These are phyloP conservation scores for Diaporthe capsici DNA, from an alignment of 2,329 filamentous ascomycete genomes.

Conservation along the genomic window DNA sequence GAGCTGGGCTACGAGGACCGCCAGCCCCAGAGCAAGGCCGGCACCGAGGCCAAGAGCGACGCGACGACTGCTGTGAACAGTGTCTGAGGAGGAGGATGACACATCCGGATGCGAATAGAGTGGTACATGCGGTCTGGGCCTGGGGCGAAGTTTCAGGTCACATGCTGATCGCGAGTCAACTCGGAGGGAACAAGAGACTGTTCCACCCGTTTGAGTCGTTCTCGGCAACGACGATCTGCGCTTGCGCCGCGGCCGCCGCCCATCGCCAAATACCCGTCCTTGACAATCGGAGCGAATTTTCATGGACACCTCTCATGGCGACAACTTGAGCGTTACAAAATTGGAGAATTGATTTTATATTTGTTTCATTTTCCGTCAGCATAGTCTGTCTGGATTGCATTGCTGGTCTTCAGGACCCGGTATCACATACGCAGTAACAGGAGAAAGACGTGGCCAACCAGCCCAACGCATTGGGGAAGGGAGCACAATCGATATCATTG, in stretches of 20 bases:
- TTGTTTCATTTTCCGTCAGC: not conserved
- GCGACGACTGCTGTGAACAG: slow-evolving; percentile 39
- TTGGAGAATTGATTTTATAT: not conserved
- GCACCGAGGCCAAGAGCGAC: slow-evolving; percentile 38
- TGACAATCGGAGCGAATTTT: not conserved
- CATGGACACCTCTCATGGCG: not conserved
- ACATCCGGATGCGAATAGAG: not conserved
- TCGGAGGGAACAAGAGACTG: slow-evolving; percentile 12
- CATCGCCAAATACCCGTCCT: slow-evolving; percentile 21
- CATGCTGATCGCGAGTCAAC: not conserved
- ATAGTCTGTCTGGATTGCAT: slow-evolving; percentile 14
- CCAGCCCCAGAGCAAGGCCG: slow-evolving; percentile 41
- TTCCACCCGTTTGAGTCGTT: slow-evolving; percentile 22
- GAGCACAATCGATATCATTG: slow-evolving; percentile 11
- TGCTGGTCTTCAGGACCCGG: not conserved
- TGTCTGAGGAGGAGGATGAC: slow-evolving; percentile 23
- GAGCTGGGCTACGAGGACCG: slow-evolving; percentile 50
- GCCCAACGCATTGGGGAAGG: slow-evolving; percentile 1
- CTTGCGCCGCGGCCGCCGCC: slow-evolving; percentile 22
- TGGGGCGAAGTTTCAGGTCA: not conserved
- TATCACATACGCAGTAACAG: slow-evolving; percentile 1
- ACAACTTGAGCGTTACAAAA: not conserved
- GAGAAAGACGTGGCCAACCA: not conserved
- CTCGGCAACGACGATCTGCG: slow-evolving; percentile 14
- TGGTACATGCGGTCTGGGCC: slow-evolving; percentile 11